A percentile compares a stretch with the other conserved stretches of the same genome.
These are phyloP conservation scores for Cicer judaicum DNA, from an alignment of 306 rosid genomes.

Conservation along the genomic window DNA sequence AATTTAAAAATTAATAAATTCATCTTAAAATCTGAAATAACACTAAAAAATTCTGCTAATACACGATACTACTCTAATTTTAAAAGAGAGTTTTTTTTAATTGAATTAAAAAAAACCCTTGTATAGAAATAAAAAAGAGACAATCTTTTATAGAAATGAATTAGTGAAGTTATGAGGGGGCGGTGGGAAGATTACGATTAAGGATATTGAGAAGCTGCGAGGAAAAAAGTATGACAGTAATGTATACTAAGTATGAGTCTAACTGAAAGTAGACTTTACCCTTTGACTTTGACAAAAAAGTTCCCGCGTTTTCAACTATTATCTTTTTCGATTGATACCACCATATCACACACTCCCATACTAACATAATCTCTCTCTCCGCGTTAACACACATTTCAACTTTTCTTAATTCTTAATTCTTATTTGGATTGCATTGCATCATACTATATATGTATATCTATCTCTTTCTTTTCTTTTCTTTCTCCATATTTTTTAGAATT, in stretches of 20 bases:
- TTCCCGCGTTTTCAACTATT: constrained; percentile 45
- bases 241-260: too few relatives aligned
- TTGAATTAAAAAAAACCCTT: too few relatives aligned
- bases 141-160: too few relatives aligned
- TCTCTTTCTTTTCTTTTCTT: neutral
- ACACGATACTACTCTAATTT: too few relatives aligned
- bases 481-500: neutral
- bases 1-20: too few relatives aligned
- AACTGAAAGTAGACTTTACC: too few relatives aligned
- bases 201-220: constrained; percentile 3
- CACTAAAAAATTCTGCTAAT: too few relatives aligned
- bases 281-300: constrained; percentile 32
- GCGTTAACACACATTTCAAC: constrained; percentile 29
- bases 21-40: too few relatives aligned
- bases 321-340: neutral
- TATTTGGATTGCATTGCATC: neutral
- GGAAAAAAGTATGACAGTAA: constrained; percentile 12
- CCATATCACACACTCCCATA: neutral
- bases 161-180: too few relatives aligned
- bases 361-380: neutral
- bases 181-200: too few relatives aligned
- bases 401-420: neutral
- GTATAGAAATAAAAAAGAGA: too few relatives aligned
- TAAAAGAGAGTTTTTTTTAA: too few relatives aligned
- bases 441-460: neutral